Evolutionary conservation across 805 yeast genomes (phyloP), one percentile per base, ranked within the genome.

Genomic region (Hanseniaspora lindneri): DNA sequence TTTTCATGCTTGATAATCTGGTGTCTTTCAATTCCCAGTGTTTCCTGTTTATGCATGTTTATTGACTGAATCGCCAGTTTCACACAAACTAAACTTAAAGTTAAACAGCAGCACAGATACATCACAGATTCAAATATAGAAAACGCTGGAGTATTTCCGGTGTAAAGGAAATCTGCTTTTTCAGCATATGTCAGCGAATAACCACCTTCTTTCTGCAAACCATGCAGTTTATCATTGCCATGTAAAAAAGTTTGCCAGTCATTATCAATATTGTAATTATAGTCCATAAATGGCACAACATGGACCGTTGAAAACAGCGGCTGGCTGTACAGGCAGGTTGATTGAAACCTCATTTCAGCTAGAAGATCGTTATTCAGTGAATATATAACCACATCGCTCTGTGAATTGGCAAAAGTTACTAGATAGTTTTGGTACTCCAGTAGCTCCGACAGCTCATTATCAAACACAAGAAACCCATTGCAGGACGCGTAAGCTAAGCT

Each of bases 241-340:
- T 7, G 11, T 21, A 44, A 5, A 29, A 44, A 44, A 5, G 19
- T 28, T 13, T 25, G n/a, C 48, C 48, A 44, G 23, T 44, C 48
- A n/a, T 36, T 28, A 21, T 25, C 16, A 13, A 44, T 35, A 2
- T 28, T 35, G 4, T 28, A 11, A 32, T 44, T 44, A 17, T 44
- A 44, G 8, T 28, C 24, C 4, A 25, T n/a, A 28, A 25, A 36
- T 4, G 28, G 29, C 3, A 44, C 29, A 4, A 29, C 13, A 17
- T 39, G 23, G 11, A 29, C 39, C 20, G 48, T n/a, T 6, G 36
- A 23, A 21, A 25, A 35, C 11, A 24, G 14, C 2, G 48, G 48
- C 24, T 44, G 41, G 2, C 40, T 25, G 14, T 25, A 13, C 9
- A 3, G 11, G 16, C 48, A 44, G 13, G 3, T 10, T 7, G 48